Conservation (phyloP, 768 basidiomycete species). For the Leccinellum rugosiceps region DNA sequence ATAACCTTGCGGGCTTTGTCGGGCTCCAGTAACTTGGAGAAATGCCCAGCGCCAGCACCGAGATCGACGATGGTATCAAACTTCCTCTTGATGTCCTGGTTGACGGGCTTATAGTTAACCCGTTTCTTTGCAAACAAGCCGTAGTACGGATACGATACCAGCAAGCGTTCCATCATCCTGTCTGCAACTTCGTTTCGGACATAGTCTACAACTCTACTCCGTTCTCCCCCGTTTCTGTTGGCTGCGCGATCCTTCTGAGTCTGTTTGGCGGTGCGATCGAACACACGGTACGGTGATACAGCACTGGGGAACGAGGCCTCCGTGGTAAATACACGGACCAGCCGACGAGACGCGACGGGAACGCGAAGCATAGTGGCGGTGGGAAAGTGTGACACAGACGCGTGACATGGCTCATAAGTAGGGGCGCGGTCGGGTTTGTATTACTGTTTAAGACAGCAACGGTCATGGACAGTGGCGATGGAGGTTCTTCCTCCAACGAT, state of each 20-base stretch:
- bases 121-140: neutral
- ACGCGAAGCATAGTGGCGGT: slow-evolving; percentile 11
- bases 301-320: slow-evolving; percentile 41
- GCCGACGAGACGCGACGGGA: slow-evolving; percentile 1
- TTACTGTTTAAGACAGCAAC: neutral
- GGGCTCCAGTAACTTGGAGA: slow-evolving; percentile 75
- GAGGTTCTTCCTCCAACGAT: slow-evolving; percentile 3
- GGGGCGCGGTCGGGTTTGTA: neutral
- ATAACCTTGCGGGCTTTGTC: slow-evolving; percentile 67
- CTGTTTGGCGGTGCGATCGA: slow-evolving; percentile 78
- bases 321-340: slow-evolving; percentile 46
- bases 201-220: slow-evolving; percentile 85
- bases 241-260: slow-evolving; percentile 78
- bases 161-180: slow-evolving; percentile 83
- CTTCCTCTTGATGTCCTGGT: slow-evolving; percentile 85
- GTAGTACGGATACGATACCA: slow-evolving; percentile 46
- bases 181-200: slow-evolving; percentile 88
- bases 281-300: slow-evolving; percentile 67
- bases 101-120: neutral
- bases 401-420: slow-evolving; percentile 10
- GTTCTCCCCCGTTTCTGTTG: slow-evolving; percentile 47
- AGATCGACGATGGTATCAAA: slow-evolving; percentile 82
- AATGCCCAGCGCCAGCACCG: slow-evolving; percentile 89
- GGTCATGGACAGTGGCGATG: slow-evolving; percentile 17
- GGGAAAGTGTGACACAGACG: slow-evolving; percentile 18